These are phyloP conservation scores for Aureobasidium sp. DNA, from an alignment of 2,329 filamentous ascomycete species.

Conservation along the genomic window DNA sequence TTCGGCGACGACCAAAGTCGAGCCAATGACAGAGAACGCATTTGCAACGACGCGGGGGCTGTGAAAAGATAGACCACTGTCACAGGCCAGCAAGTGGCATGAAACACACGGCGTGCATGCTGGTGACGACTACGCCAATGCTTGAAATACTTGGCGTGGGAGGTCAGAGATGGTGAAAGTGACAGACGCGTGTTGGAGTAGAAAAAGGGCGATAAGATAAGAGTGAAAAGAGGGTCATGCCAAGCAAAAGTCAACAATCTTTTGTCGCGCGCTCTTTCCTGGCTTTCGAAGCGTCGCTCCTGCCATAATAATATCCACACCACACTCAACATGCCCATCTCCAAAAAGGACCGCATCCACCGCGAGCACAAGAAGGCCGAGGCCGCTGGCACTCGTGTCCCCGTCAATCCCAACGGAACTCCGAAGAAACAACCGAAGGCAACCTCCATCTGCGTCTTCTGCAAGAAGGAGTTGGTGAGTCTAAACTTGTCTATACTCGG, in stretches of 20 bases:
- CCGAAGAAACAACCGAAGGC: constrained; percentile 50
- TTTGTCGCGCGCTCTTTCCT: background rate
- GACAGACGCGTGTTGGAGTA: background rate
- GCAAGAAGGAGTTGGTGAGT: constrained; percentile 25
- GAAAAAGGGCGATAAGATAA: background rate
- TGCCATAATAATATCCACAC: background rate
- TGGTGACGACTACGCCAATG: background rate
- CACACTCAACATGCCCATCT: constrained; percentile 38
- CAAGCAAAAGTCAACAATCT: constrained; percentile 11
- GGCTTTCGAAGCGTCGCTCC: background rate
- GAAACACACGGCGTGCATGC: background rate
- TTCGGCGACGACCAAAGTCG: background rate
- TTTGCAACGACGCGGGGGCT: background rate
- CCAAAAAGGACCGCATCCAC: constrained; percentile 46
- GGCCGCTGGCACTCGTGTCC: constrained; percentile 46
- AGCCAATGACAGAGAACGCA: background rate
- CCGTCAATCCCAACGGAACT: constrained; percentile 50
- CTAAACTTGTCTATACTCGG: background rate
- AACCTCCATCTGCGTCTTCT: constrained; percentile 36
- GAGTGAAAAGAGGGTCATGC: constrained; percentile 3
- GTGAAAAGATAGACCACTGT: background rate
- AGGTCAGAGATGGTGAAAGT: background rate
- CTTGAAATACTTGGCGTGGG: background rate
- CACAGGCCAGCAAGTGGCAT: background rate
- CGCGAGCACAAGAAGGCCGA: constrained; percentile 53